Percentiles rank a stretch among this genome's conserved stretches.
phyloP scores from a whole-genome alignment of 495 filamentous ascomycete genomes.

The Clohesyomyces aquaticus region DNA sequence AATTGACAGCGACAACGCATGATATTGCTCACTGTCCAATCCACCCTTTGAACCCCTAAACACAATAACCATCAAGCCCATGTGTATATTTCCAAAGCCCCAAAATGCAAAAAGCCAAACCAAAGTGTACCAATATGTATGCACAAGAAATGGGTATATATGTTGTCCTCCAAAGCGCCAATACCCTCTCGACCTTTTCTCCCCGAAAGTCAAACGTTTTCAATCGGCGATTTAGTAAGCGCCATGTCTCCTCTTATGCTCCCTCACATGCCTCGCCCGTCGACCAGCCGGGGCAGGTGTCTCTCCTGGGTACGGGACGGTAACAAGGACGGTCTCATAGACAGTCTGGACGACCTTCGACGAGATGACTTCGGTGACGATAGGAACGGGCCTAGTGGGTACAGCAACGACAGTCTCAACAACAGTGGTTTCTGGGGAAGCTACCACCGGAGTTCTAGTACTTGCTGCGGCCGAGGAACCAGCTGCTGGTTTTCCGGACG shows the following conservation, averaged over 20 bases:
- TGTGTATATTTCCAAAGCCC: not conserved
- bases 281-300: not conserved
- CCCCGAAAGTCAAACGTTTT: not conserved
- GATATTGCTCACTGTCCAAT: too few species aligned
- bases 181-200: not conserved
- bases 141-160: constrained; percentile 10
- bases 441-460: not conserved
- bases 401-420: not conserved
- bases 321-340: constrained; percentile 15
- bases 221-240: not conserved
- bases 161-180: not conserved
- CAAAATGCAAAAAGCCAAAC: not conserved
- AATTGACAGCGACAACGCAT: too few species aligned
- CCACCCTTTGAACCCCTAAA: too few species aligned
- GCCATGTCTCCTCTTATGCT: constrained; percentile 1
- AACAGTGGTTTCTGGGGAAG: not conserved
- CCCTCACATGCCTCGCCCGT: constrained; percentile 1
- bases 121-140: not conserved
- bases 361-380: not conserved
- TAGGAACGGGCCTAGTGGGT: not conserved
- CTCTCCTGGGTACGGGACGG: constrained; percentile 14
- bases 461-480: too few species aligned
- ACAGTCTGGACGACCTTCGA: constrained; percentile 4
- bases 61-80: too few species aligned
- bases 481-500: not conserved